Base-by-base conservation (phyloP, 83 land plant species). In the Picea abies region DNA sequence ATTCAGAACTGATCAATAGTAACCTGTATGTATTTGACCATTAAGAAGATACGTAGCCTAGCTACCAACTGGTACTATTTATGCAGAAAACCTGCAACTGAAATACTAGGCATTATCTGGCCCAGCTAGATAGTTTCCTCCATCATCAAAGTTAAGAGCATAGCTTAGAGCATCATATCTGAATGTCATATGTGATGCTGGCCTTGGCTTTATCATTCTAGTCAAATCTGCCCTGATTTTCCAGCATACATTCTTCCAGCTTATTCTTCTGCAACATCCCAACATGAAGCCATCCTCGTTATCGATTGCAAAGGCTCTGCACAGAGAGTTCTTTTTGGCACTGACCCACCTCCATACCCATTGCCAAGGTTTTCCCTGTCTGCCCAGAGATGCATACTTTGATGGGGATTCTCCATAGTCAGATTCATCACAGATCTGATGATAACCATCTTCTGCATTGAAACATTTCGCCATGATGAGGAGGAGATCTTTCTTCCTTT, bases 121-220 rank as follows among this genome's bases (percentile, higher is more conserved):
- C 29, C 49, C n/a, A 29, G 6, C 12, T 22, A 39, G 72, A 66
- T 23, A 81, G 14, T 49, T 52, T 52, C 56, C 66, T 16, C 82
- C 82, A 63, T 81, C 82, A 41, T 81, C 82, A 65, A 81, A 81
- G 49, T 81, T 81, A 49, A 63, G 65, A 11, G 82, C 66, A 26
- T 81, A 81, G 82, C 82, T 81, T 32, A 81, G 22, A 22, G 82
- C 58, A 64, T 81, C 82, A 68, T 81, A 81, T 5, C 69, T 44
- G 73, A 81, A 81, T 66, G 25, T 63, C 8, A 15, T 37, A 52
- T 52, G 56, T 10, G 56, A 52, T 35, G 75, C 47, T 5, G 19
- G 7, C 60, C 52, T 61, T 47, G 23, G 52, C 66, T 22, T 23
- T 23, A 65, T 63, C 82, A 80, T 80, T 29, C 52, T 62, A 44